Percentiles rank a stretch among this genome's conserved stretches.
These are phyloP conservation scores for Coemansia sp. DNA, from an alignment of 192 early-diverging fungal genomes.

Conservation along the genomic window DNA sequence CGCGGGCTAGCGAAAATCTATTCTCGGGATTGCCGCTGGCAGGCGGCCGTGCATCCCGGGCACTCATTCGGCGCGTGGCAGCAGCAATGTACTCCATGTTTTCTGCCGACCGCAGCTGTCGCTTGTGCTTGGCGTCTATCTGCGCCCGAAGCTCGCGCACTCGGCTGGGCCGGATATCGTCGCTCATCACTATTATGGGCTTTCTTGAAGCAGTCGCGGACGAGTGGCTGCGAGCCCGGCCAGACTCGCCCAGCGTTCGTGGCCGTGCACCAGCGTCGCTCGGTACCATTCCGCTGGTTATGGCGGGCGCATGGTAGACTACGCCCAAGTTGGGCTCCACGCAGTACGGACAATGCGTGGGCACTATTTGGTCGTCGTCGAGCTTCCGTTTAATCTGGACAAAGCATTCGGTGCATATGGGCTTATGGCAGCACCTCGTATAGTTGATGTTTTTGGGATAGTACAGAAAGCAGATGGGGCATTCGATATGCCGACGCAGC, in stretches of 20 bases:
- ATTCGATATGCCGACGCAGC: slow-evolving; percentile 67
- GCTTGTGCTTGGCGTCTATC: slow-evolving; percentile 16
- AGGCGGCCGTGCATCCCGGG: slow-evolving; percentile 3
- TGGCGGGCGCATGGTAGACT: slow-evolving; percentile 60
- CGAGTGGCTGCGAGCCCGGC: slow-evolving; percentile 35
- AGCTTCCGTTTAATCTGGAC: slow-evolving; percentile 88
- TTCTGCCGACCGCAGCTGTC: slow-evolving; percentile 28
- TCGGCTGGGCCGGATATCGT: slow-evolving; percentile 35
- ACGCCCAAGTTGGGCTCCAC: slow-evolving; percentile 82
- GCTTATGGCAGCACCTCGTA: slow-evolving; percentile 90
- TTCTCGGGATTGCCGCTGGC: neutral
- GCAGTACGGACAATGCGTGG: slow-evolving; percentile 85
- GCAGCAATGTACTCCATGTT: slow-evolving; percentile 44
- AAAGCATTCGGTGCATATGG: slow-evolving; percentile 97
- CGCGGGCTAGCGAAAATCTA: no score
- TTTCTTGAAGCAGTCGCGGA: neutral
- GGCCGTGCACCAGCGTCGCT: neutral
- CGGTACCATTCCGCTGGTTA: neutral
- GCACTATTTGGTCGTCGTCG: slow-evolving; percentile 59
- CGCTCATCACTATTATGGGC: slow-evolving; percentile 60
- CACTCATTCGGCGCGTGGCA: slow-evolving; percentile 32
- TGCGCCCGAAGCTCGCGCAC: slow-evolving; percentile 14
- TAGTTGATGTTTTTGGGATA: slow-evolving; percentile 92
- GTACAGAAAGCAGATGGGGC: slow-evolving; percentile 94
- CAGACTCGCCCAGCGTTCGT: slow-evolving; percentile 9